These are phyloP conservation scores for Backusella australiensis DNA, from an alignment of 192 early-diverging fungal species.

Conservation along the genomic window DNA sequence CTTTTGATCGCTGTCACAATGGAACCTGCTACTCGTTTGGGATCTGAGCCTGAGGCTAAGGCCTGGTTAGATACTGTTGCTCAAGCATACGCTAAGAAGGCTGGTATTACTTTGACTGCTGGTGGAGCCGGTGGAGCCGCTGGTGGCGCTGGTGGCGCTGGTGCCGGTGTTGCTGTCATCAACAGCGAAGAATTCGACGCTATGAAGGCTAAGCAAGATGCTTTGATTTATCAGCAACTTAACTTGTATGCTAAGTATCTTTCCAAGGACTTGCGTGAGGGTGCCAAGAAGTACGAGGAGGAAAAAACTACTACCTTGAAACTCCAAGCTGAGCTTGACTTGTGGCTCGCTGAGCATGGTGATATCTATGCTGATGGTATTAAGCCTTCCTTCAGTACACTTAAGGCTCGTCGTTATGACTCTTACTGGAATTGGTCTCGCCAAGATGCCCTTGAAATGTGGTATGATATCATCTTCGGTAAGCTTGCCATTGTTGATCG, in stretches of 20 bases:
- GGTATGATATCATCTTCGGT: constrained; percentile 93
- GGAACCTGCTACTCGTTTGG: constrained; percentile 82
- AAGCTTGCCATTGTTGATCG: constrained; percentile 84
- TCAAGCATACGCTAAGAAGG: constrained; percentile 64
- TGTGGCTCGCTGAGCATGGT: constrained; percentile 91
- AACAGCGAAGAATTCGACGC: constrained; percentile 87
- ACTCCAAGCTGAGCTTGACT: constrained; percentile 83
- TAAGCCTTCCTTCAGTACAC: constrained; percentile 75
- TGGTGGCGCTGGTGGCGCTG: constrained; percentile 51
- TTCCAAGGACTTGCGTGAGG: constrained; percentile 73
- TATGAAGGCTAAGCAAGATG: constrained; percentile 68
- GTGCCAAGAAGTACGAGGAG: constrained; percentile 60
- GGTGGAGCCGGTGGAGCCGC: constrained; percentile 45
- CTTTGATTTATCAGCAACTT: constrained; percentile 73
- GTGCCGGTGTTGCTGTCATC: constrained; percentile 64
- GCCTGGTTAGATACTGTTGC: constrained; percentile 77
- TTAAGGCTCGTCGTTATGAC: constrained; percentile 89
- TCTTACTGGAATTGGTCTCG: constrained; percentile 98
- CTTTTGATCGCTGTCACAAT: constrained; percentile 76
- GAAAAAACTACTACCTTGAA: constrained; percentile 61
- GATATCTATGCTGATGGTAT: constrained; percentile 89
- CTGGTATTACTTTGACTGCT: constrained; percentile 62
- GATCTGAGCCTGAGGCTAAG: constrained; percentile 69
- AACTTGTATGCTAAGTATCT: constrained; percentile 81
- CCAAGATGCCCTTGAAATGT: constrained; percentile 82